phyloP scores from a whole-genome alignment of 148 eudicot species.

The Agrostemma githago region DNA sequence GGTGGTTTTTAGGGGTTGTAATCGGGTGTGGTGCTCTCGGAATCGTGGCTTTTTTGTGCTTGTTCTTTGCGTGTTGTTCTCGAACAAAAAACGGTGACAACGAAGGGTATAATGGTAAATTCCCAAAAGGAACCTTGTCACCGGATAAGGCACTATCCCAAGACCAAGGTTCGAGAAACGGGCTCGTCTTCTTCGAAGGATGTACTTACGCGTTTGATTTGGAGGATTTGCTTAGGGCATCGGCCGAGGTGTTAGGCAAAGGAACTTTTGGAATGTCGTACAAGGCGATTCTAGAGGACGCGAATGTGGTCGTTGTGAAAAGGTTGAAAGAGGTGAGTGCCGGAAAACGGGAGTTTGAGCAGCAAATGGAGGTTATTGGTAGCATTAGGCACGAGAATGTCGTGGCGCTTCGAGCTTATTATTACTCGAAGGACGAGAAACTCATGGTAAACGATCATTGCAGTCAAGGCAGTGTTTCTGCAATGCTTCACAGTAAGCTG shows the following conservation, averaged over 20 bases:
- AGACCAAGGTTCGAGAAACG: constrained; percentile 54
- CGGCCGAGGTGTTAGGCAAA: constrained; percentile 93
- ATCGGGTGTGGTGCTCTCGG: constrained; percentile 45
- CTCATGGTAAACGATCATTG: constrained; percentile 75
- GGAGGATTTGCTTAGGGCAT: constrained; percentile 92
- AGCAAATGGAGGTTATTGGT: constrained; percentile 86
- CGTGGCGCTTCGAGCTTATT: constrained; percentile 81
- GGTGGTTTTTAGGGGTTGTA: constrained; percentile 47
- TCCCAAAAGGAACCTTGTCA: constrained; percentile 62
- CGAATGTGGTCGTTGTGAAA: constrained; percentile 78
- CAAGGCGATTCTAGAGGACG: constrained; percentile 82
- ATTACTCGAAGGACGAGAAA: constrained; percentile 91
- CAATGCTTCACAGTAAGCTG: constrained; percentile 74
- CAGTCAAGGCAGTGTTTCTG: constrained; percentile 65
- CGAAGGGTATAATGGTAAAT: constrained; percentile 49
- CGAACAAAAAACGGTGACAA: constrained; percentile 36
- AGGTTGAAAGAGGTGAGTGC: constrained; percentile 82
- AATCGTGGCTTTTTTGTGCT: constrained; percentile 43
- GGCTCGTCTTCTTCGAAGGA: constrained; percentile 79
- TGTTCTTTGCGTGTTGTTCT: constrained; percentile 43
- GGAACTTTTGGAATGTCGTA: constrained; percentile 88
- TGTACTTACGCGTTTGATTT: constrained; percentile 81
- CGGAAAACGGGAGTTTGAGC: constrained; percentile 83
- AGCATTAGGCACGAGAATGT: constrained; percentile 78
- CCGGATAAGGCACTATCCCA: constrained; percentile 60